Conservation (phyloP, 2,329 filamentous ascomycete species). For the Cordyceps pruinosa region DNA sequence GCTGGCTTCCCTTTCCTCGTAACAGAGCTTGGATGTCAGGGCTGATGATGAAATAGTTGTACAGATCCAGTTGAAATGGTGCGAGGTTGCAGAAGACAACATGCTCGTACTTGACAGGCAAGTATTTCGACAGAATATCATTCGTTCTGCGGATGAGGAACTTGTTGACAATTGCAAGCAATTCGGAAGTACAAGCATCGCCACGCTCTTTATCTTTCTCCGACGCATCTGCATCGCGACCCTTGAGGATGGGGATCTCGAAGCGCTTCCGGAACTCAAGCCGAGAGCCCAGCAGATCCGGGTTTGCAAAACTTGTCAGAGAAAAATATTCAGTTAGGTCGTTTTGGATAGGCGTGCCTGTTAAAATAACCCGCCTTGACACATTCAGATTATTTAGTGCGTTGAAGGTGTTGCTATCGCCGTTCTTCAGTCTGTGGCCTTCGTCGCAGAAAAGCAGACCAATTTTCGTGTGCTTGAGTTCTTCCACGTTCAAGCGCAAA, state of each 20-base stretch:
- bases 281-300: slow-evolving; percentile 79
- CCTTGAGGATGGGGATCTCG: slow-evolving; percentile 84
- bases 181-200: slow-evolving; percentile 72
- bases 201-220: slow-evolving; percentile 77
- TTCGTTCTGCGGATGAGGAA: slow-evolving; percentile 98
- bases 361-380: slow-evolving; percentile 84
- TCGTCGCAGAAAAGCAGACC: slow-evolving; percentile 93
- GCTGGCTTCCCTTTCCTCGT: slow-evolving; percentile 89
- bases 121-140: slow-evolving; percentile 94
- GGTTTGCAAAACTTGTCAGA: slow-evolving; percentile 93
- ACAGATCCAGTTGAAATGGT: slow-evolving; percentile 85
- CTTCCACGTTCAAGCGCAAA: slow-evolving; percentile 80
- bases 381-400: slow-evolving; percentile 89
- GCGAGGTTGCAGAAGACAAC: slow-evolving; percentile 96
- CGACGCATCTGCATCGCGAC: slow-evolving; percentile 82
- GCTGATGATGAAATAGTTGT: slow-evolving; percentile 95
- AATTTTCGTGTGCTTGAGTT: slow-evolving; percentile 83
- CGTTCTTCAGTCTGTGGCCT: slow-evolving; percentile 93
- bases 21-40: slow-evolving; percentile 90
- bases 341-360: slow-evolving; percentile 95
- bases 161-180: slow-evolving; percentile 85
- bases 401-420: slow-evolving; percentile 89
- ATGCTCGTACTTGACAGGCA: slow-evolving; percentile 97
- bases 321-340: slow-evolving; percentile 98
- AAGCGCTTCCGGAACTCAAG: slow-evolving; percentile 90